phyloP scores from a whole-genome alignment of 1,139 yeast species.

The Scheffersomyces illinoinensis region DNA sequence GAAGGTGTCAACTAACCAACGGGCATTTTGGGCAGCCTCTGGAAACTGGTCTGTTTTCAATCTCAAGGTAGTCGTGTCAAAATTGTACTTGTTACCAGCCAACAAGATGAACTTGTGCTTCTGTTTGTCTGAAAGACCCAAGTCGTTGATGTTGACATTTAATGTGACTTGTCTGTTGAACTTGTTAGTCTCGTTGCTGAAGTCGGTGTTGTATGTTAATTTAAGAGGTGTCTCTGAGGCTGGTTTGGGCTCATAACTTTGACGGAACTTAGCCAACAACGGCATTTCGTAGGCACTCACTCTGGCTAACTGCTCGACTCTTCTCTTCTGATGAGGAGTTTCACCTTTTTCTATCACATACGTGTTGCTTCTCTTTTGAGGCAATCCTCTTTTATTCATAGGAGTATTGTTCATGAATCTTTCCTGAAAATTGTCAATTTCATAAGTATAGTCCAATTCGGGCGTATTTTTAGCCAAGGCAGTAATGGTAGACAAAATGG shows the following conservation, averaged over 20 bases:
- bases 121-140: constrained; percentile 53
- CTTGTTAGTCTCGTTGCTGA: constrained; percentile 69
- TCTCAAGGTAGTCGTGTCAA: constrained; percentile 55
- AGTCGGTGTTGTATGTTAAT: constrained; percentile 71
- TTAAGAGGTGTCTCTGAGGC: constrained; percentile 53
- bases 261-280: constrained; percentile 70
- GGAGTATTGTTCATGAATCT: constrained; percentile 48
- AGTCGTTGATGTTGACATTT: constrained; percentile 52
- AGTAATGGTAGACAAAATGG: constrained; percentile 44
- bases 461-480: constrained; percentile 34
- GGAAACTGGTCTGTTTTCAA: constrained; percentile 64
- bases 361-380: constrained; percentile 43
- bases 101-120: constrained; percentile 76
- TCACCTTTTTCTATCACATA: constrained; percentile 39
- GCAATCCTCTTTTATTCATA: constrained; percentile 36
- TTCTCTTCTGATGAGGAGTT: constrained; percentile 39
- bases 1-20: constrained; percentile 66
- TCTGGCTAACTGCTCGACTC: constrained; percentile 58
- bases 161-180: constrained; percentile 71
- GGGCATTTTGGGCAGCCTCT: constrained; percentile 85
- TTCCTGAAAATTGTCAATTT: constrained; percentile 48
- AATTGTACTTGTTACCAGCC: constrained; percentile 78
- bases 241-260: constrained; percentile 52
- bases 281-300: constrained; percentile 93
- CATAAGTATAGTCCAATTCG: constrained; percentile 44